phyloP scores from a whole-genome alignment of 768 basidiomycete genomes.

The Termitomyces sp. region DNA sequence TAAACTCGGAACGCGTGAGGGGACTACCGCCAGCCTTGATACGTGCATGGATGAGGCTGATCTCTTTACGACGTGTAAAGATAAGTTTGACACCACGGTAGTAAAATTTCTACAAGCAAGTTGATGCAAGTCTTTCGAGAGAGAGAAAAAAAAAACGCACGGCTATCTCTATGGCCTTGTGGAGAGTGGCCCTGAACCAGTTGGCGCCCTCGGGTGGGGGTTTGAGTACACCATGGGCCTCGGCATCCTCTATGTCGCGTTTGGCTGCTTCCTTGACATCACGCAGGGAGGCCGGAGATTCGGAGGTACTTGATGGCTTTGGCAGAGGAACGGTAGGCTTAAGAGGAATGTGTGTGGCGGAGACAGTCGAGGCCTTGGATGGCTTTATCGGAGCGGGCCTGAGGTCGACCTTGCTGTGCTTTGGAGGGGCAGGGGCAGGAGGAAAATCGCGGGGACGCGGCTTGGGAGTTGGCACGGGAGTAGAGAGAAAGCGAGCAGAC shows the following conservation, averaged over 20 bases:
- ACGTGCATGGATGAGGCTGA: conserved; percentile 50
- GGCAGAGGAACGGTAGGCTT: conserved; percentile 28
- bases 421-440: conserved; percentile 24
- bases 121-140: background rate
- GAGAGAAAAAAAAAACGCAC: conserved; percentile 22
- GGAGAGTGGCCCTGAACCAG: conserved; percentile 46
- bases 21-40: conserved; percentile 56
- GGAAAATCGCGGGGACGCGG: conserved; percentile 2
- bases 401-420: conserved; percentile 56
- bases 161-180: conserved; percentile 45
- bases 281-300: conserved; percentile 19
- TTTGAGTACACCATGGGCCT: conserved; percentile 61
- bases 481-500: conserved; percentile 14
- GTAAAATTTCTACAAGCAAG: conserved; percentile 73
- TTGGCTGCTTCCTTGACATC: conserved; percentile 49
- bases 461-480: conserved; percentile 19
- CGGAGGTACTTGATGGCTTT: conserved; percentile 3
- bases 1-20: conserved; percentile 63
- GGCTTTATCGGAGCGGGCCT: conserved; percentile 61
- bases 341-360: conserved; percentile 20
- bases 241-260: conserved; percentile 63
- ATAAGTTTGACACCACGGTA: conserved; percentile 72
- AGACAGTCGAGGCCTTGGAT: conserved; percentile 20
- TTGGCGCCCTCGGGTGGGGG: conserved; percentile 65
- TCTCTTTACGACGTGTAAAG: conserved; percentile 55